phyloP scores from a whole-genome alignment of 345 rosid species.

The Populus pruinosa region DNA sequence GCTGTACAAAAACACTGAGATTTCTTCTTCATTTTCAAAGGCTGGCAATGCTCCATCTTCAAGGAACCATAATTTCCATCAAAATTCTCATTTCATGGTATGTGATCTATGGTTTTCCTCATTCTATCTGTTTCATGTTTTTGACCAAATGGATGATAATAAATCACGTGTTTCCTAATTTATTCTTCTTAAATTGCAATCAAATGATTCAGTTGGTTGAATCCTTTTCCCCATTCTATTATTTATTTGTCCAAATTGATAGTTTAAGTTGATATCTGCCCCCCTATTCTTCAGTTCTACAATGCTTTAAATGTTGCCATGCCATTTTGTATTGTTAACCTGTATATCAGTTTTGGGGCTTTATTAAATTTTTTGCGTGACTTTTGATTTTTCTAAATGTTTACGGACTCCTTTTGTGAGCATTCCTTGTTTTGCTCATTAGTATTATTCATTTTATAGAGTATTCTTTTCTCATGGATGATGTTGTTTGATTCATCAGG shows the following conservation, averaged over 20 bases:
- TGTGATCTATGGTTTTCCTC: neutral
- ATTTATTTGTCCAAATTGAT: neutral
- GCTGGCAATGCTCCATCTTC: constrained; percentile 44
- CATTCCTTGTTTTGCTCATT: neutral
- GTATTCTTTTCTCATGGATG: neutral
- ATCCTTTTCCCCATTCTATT: neutral
- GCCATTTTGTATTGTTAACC: neutral
- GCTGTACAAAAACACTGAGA: constrained; percentile 45
- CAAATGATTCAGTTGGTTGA: neutral
- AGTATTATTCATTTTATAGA: neutral
- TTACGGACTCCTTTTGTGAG: neutral
- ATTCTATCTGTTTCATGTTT: neutral
- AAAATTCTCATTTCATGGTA: constrained; percentile 63
- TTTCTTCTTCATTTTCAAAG: constrained; percentile 51
- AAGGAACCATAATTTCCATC: constrained; percentile 57
- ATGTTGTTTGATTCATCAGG: constrained; percentile 30
- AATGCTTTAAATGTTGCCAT: neutral
- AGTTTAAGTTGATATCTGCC: neutral
- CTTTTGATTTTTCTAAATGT: neutral
- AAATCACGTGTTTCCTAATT: neutral
- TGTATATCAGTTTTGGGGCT: neutral
- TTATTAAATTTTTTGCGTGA: neutral
- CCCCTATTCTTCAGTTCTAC: neutral
- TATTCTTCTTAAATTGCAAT: neutral
- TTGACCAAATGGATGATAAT: neutral